Percentiles rank a stretch among this genome's conserved stretches.
Evolutionary conservation across 73 alveolate genomes (phyloP).

Genomic region (Diophrys sp.): DNA sequence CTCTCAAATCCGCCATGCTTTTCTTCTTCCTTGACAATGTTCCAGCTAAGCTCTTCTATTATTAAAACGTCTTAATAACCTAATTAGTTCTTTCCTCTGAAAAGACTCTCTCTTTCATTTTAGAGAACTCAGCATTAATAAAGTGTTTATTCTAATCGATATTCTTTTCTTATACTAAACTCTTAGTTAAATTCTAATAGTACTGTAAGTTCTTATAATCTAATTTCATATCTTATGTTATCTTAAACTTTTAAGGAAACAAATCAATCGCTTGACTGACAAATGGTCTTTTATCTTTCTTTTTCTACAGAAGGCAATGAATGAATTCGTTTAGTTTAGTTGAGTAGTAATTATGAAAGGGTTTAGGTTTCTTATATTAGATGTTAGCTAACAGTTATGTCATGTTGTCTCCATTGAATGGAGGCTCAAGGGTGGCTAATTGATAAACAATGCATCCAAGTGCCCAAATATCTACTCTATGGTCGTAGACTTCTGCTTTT

Average conservation of each 20-base stretch:
- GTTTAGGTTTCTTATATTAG: conserved; percentile 48
- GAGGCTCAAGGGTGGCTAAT: conserved; percentile 49
- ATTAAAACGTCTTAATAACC: neutral
- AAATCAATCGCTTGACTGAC: conserved; percentile 11
- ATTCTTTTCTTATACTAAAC: neutral
- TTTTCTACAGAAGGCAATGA: conserved; percentile 30
- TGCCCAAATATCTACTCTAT: conserved; percentile 56
- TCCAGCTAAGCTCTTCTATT: too few species aligned
- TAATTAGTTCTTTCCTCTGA: neutral
- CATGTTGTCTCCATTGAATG: conserved; percentile 39
- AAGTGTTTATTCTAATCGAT: neutral
- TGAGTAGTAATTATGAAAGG: conserved; percentile 26
- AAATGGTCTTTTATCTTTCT: conserved; percentile 43
- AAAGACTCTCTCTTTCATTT: conserved; percentile 3
- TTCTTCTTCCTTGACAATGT: too few species aligned
- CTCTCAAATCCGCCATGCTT: too few species aligned
- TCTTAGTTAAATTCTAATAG: neutral
- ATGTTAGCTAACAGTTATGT: conserved; percentile 26
- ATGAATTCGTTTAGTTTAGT: conserved; percentile 34
- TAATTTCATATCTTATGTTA: neutral
- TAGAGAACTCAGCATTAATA: neutral
- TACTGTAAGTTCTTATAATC: neutral
- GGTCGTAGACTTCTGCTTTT: conserved; percentile 43
- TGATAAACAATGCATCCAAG: conserved; percentile 58
- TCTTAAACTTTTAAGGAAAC: conserved; percentile 14